Evolutionary conservation across 2,329 filamentous ascomycete species (phyloP), one percentile per base, ranked within the genome.

Genomic region (Fusarium sp.): DNA sequence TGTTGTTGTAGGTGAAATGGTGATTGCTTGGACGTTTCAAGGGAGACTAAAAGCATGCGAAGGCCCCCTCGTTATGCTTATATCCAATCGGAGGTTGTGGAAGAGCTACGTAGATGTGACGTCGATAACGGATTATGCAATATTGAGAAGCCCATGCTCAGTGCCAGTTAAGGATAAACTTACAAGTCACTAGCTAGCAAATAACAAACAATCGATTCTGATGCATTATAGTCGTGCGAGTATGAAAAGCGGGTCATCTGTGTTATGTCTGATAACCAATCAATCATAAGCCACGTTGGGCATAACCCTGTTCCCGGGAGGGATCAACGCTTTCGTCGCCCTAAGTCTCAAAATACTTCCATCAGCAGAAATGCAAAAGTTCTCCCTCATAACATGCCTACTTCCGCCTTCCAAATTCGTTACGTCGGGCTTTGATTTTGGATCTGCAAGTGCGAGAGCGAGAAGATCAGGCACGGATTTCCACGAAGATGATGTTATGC

Each of bases 401-500:
- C 29, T 29, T 29, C 13, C 16, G 1, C 32, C 34, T 1, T 13
- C 2, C 7, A 18, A 3, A 1, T 32, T 27, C 0, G 32, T 7
- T 0, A 7, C 10, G 3, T 25, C 24, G 1, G 7, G 1, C 3
- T 20, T n/a, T 1, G 30, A 14, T 1, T 41, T 27, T 16, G 41
- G 25, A 12, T 64, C 59, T 2, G 29, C 59, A 20, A 64, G 51
- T 4, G 59, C 60, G 13, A 64, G 61, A 2, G 60, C 61, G 3
- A 64, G 37, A 14, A 64, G 51, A 13, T 64, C 61, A 3, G 61
- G 60, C 18, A 57, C 59, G 8, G 61, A 64, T 27, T 64, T 59
- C 60, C 61, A 64, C 7, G 61, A 64, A 5, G 61, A 64, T 2
- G 59, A 64, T 1, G 61, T 65, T 6, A 64, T 64, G 2, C 61